Percentiles rank a stretch among this genome's conserved stretches.
Evolutionary conservation across 1,139 yeast species (phyloP).

Genomic region (Diutina ranongensis): DNA sequence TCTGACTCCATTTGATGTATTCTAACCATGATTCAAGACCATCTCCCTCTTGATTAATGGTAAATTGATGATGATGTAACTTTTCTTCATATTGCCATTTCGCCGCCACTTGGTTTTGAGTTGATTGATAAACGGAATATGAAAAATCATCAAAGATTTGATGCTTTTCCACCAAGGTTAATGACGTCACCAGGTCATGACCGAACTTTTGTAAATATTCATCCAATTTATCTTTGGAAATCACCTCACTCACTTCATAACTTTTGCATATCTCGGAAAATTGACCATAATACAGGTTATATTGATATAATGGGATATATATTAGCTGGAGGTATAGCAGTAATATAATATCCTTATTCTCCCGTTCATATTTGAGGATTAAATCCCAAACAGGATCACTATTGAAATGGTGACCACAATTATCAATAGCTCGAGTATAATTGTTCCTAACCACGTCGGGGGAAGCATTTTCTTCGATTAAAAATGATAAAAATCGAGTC

Average conservation of each 20-base stretch:
- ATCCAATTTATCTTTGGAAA: constrained; percentile 13
- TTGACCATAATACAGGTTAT: constrained; percentile 48
- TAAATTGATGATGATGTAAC: constrained; percentile 32
- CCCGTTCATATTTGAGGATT: constrained; percentile 25
- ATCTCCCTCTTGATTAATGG: constrained; percentile 12
- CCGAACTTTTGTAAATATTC: constrained; percentile 15
- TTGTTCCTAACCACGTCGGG: not conserved
- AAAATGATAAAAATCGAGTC: not conserved
- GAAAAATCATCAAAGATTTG: constrained; percentile 33
- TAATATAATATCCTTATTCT: constrained; percentile 14
- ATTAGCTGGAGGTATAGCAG: constrained; percentile 31
- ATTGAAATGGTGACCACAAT: constrained; percentile 3
- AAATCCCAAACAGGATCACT: not conserved
- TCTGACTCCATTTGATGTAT: constrained; percentile 23
- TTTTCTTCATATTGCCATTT: constrained; percentile 55
- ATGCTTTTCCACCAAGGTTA: constrained; percentile 20
- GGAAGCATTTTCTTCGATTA: not conserved
- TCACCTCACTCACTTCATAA: constrained; percentile 21
- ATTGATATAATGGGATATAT: constrained; percentile 54
- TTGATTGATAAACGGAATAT: constrained; percentile 27
- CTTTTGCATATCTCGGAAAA: constrained; percentile 32
- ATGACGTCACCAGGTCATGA: constrained; percentile 15
- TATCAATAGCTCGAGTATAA: not conserved
- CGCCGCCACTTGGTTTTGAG: constrained; percentile 40
- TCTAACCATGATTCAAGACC: constrained; percentile 40